These are phyloP conservation scores for Alternaria hordeiaustralica DNA, from an alignment of 2,329 filamentous ascomycete genomes.

Conservation along the genomic window DNA sequence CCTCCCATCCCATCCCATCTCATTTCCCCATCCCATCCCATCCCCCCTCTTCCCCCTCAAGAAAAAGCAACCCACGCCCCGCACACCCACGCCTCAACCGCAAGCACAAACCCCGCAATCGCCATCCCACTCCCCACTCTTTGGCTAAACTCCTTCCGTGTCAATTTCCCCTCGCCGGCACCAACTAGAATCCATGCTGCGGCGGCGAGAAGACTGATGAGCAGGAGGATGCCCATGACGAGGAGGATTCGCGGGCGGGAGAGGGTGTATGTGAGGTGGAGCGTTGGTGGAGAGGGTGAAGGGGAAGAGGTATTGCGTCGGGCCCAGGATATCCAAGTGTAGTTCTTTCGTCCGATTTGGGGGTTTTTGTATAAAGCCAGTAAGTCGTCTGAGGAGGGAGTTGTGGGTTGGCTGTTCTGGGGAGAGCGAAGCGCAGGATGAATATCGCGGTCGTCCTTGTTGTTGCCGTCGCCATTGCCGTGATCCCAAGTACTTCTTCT, in stretches of 20 bases:
- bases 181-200: constrained; percentile 8
- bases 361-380: background rate
- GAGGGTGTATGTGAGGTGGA: constrained; percentile 2
- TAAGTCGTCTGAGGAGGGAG: background rate
- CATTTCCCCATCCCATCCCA: too few relatives aligned
- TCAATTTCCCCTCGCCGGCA: background rate
- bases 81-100: background rate
- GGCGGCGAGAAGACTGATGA: constrained; percentile 21
- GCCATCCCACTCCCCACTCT: background rate
- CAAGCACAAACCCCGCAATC: background rate
- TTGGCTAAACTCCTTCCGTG: background rate
- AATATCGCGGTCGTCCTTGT: background rate
- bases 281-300: background rate
- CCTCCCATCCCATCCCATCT: too few relatives aligned
- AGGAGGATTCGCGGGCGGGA: constrained; percentile 21
- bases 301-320: background rate
- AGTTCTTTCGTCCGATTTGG: background rate
- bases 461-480: constrained; percentile 15
- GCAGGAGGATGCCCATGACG: constrained; percentile 20
- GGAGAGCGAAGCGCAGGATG: background rate
- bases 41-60: background rate
- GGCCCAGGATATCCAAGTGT: background rate
- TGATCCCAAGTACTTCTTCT: constrained; percentile 15
- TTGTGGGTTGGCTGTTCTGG: accelerated
- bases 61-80: background rate